A percentile compares a stretch with the other conserved stretches of the same genome.
Conservation (phyloP, 306 rosid genomes). For the Vigna angularis region DNA sequence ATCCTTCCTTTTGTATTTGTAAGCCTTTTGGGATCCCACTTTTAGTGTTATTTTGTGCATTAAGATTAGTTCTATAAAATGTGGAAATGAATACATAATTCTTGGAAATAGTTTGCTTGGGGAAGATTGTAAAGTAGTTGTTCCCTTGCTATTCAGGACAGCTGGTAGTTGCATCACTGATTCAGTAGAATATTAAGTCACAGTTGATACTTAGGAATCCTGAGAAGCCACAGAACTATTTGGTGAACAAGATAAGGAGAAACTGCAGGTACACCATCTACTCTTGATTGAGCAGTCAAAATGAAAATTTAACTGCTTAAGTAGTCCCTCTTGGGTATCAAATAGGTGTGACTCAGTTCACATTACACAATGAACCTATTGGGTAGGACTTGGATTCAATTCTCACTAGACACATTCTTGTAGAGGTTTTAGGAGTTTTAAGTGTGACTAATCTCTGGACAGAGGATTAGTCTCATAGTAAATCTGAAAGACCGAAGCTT, state of each 20-base stretch:
- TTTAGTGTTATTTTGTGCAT: neutral
- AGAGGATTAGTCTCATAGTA: too few relatives aligned
- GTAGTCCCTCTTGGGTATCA: neutral
- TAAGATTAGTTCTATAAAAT: conserved; percentile 5
- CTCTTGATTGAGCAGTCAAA: neutral
- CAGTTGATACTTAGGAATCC: conserved; percentile 78
- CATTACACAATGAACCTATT: too few relatives aligned
- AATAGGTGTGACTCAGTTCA: too few relatives aligned
- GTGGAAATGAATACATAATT: conserved; percentile 21
- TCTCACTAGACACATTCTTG: too few relatives aligned
- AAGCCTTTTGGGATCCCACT: neutral
- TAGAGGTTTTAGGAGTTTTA: too few relatives aligned
- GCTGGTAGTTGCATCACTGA: conserved; percentile 84
- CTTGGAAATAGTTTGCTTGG: conserved; percentile 16
- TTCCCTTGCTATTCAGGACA: conserved; percentile 70
- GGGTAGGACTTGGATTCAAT: too few relatives aligned
- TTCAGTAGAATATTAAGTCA: conserved; percentile 70
- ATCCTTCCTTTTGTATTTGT: conserved; percentile 23
- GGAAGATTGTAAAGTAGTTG: conserved; percentile 38
- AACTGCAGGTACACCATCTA: conserved; percentile 57
- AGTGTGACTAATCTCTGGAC: too few relatives aligned
- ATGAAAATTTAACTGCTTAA: neutral
- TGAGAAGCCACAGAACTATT: conserved; percentile 74
- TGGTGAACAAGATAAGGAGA: conserved; percentile 74
- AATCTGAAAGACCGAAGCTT: too few relatives aligned